Evolutionary conservation across 257 asterid genomes (phyloP).

Genomic region (Fraxinus cuspidata): DNA sequence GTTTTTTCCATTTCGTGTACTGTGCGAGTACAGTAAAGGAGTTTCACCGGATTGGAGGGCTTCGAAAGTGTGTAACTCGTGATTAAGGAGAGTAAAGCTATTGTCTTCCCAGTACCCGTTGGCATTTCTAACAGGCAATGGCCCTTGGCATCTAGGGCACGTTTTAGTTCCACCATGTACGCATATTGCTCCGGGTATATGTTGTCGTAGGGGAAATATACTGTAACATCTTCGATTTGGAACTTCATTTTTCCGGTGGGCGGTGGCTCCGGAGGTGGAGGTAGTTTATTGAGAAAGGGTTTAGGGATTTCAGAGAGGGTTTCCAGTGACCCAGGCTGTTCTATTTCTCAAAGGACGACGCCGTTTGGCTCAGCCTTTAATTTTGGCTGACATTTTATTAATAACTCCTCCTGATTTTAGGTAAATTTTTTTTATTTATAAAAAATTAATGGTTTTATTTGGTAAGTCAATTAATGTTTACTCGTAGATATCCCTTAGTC

Average conservation of each 20-base stretch:
- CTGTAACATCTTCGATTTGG: slow-evolving; percentile 90
- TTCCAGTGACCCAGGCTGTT: not conserved
- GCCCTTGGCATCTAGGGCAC: slow-evolving; percentile 92
- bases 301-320: not conserved
- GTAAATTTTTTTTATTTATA: too few species aligned
- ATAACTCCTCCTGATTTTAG: too few species aligned
- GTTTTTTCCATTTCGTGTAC: slow-evolving; percentile 99
- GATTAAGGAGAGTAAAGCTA: slow-evolving; percentile 82
- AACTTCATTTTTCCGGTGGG: slow-evolving; percentile 61
- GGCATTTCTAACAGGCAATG: slow-evolving; percentile 97
- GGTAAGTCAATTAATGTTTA: too few species aligned
- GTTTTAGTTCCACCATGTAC: slow-evolving; percentile 93
- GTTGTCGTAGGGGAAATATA: slow-evolving; percentile 89
- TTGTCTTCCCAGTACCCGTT: slow-evolving; percentile 95
- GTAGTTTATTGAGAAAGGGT: not conserved
- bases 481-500: too few species aligned
- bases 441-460: too few species aligned
- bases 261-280: slow-evolving; percentile 20
- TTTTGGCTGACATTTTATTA: not conserved
- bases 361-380: not conserved
- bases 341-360: not conserved
- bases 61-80: slow-evolving; percentile 82
- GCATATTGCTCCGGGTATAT: slow-evolving; percentile 92
- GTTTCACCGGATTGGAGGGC: slow-evolving; percentile 70
- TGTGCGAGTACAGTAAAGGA: slow-evolving; percentile 89